A percentile compares a stretch with the other conserved stretches of the same genome.
phyloP scores from a whole-genome alignment of 2,329 filamentous ascomycete species.

The Colletotrichum chrysophilum region DNA sequence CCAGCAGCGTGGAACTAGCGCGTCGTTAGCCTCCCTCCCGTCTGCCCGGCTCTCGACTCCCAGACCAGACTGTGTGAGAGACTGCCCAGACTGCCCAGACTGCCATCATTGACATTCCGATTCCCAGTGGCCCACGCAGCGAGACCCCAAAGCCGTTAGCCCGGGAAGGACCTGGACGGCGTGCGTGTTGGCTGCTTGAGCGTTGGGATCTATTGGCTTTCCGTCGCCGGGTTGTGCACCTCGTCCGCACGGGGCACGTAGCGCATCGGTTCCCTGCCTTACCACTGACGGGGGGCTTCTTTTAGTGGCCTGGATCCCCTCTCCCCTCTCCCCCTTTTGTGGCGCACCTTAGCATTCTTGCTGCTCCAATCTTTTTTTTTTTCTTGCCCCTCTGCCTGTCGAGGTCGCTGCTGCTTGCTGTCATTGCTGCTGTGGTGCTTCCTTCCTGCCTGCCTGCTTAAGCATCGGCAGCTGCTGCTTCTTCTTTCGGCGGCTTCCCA shows the following conservation, averaged over 20 bases:
- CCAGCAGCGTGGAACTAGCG: constrained; percentile 14
- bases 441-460: background rate
- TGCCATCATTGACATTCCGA: background rate
- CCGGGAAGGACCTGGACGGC: constrained; percentile 8
- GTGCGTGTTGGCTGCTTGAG: background rate
- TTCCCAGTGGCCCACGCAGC: too few relatives aligned
- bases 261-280: background rate
- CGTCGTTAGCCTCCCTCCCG: background rate
- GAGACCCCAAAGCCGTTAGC: background rate
- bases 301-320: background rate
- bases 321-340: background rate
- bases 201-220: background rate
- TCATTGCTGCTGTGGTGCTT: background rate
- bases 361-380: background rate
- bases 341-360: background rate
- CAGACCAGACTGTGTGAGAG: background rate
- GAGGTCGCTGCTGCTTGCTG: background rate
- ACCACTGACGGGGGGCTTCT: background rate
- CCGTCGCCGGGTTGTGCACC: background rate
- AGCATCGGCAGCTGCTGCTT: background rate
- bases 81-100: background rate
- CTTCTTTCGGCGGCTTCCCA: background rate
- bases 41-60: background rate
- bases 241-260: background rate
- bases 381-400: background rate